phyloP scores from a whole-genome alignment of 169 alveolate genomes.

The Eimeria falciformis region DNA sequence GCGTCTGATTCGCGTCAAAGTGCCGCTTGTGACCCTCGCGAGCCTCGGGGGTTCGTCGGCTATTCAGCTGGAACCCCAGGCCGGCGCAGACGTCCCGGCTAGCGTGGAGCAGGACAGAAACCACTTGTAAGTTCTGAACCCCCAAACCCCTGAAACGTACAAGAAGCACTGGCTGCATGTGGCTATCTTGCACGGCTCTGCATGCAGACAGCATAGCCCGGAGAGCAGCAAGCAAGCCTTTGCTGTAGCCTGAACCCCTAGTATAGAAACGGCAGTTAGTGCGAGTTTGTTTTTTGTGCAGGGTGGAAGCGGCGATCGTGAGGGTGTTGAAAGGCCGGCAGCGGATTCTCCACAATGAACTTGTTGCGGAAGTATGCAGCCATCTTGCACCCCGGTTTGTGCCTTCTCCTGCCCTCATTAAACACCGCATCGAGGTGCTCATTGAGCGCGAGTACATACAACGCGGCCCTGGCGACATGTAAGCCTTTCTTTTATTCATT shows the following conservation, averaged over 20 bases:
- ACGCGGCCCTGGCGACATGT: conserved; percentile 78
- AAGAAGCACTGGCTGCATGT: too few relatives aligned
- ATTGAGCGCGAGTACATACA: conserved; percentile 85
- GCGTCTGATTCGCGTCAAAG: conserved; percentile 4
- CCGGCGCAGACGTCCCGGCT: conserved; percentile 59
- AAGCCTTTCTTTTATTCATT: background rate
- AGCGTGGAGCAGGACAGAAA: conserved; percentile 58
- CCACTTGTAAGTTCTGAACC: background rate
- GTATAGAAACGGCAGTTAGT: too few relatives aligned
- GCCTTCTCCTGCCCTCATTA: conserved; percentile 81
- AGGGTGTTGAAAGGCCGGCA: conserved; percentile 84
- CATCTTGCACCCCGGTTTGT: conserved; percentile 75
- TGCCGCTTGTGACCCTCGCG: background rate
- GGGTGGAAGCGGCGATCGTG: conserved; percentile 86
- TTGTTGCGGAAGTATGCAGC: conserved; percentile 81
- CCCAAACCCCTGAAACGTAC: too few relatives aligned
- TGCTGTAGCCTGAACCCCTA: too few relatives aligned
- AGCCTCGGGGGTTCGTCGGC: background rate
- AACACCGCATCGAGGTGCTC: conserved; percentile 82
- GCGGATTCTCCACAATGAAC: conserved; percentile 77
- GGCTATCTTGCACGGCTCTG: too few relatives aligned
- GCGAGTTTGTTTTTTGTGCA: background rate
- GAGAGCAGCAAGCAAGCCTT: too few relatives aligned
- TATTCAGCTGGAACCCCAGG: conserved; percentile 8
- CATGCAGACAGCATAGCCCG: too few relatives aligned